Percentiles rank a stretch among this genome's conserved stretches.
Conservation (phyloP, 805 yeast species). For the Candida koratica region DNA sequence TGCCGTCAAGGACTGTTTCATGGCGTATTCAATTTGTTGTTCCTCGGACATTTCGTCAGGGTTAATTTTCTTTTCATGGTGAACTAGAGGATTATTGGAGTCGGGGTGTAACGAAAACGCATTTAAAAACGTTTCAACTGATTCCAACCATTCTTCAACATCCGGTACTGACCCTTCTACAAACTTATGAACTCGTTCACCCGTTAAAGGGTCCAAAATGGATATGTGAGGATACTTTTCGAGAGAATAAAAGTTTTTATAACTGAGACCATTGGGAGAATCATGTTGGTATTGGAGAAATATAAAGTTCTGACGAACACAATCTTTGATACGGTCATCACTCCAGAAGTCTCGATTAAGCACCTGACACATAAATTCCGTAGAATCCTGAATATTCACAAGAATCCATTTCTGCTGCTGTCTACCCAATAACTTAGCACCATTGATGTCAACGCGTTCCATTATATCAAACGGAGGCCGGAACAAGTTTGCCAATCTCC, state of each 20-base stretch:
- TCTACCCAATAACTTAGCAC: slow-evolving; percentile 68
- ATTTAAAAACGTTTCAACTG: slow-evolving; percentile 64
- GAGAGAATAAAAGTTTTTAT: slow-evolving; percentile 68
- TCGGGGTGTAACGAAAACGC: slow-evolving; percentile 62
- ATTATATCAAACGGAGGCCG: slow-evolving; percentile 94
- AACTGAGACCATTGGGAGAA: slow-evolving; percentile 68
- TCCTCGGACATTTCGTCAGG: slow-evolving; percentile 72
- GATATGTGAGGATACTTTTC: slow-evolving; percentile 81
- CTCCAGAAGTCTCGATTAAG: slow-evolving; percentile 95
- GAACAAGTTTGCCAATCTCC: slow-evolving; percentile 75
- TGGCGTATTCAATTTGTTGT: slow-evolving; percentile 75
- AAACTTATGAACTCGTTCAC: slow-evolving; percentile 83
- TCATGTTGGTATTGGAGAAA: slow-evolving; percentile 84
- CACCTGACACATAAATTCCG: slow-evolving; percentile 84
- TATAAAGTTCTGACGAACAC: slow-evolving; percentile 65
- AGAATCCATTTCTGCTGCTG: slow-evolving; percentile 72
- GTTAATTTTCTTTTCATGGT: slow-evolving; percentile 57
- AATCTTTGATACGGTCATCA: slow-evolving; percentile 54
- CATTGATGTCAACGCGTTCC: slow-evolving; percentile 60
- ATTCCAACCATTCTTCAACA: slow-evolving; percentile 56
- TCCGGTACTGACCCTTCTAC: slow-evolving; percentile 56
- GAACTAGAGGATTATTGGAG: slow-evolving; percentile 61
- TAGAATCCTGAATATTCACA: slow-evolving; percentile 80
- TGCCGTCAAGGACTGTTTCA: slow-evolving; percentile 53
- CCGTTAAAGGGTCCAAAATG: slow-evolving; percentile 91